Conservation (phyloP, 202 grass and related monocot genomes). For the Zoysia matrella region DNA sequence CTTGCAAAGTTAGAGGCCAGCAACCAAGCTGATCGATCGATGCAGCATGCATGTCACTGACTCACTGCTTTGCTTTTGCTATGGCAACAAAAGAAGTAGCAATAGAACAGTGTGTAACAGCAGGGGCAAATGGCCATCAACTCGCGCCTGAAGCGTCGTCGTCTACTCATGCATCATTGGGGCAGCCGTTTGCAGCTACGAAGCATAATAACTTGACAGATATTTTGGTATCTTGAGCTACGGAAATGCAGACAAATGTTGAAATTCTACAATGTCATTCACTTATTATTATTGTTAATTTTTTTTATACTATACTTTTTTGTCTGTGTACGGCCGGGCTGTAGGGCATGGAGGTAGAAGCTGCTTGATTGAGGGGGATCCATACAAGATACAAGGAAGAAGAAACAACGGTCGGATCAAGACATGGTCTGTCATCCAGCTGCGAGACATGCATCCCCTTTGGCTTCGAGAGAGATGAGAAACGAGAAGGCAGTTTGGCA, state of each 20-base stretch:
- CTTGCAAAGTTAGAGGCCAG: not conserved
- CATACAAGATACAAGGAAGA: not conserved
- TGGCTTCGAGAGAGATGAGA: slow-evolving; percentile 24
- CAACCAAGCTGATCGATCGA: not conserved
- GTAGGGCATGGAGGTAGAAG: not conserved
- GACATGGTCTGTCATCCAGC: slow-evolving; percentile 18
- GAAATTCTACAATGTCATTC: not conserved
- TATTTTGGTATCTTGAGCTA: not conserved
- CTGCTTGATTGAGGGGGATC: not conserved
- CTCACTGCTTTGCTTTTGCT: not conserved
- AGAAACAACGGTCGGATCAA: slow-evolving; percentile 13
- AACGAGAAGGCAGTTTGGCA: not conserved
- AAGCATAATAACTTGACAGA: too few relatives aligned
- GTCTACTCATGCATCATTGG: not conserved
- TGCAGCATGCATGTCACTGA: not conserved
- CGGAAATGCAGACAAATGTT: slow-evolving; percentile 43
- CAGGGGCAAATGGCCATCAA: slow-evolving; percentile 26
- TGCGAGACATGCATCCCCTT: not conserved
- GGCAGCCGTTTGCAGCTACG: not conserved
- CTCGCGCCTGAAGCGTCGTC: not conserved
- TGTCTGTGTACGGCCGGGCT: slow-evolving; percentile 16
- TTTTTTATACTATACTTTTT: not conserved
- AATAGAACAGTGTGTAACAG: not conserved
- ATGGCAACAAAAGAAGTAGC: not conserved
- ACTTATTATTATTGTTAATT: not conserved